Evolutionary conservation across 768 basidiomycete genomes (phyloP).

Genomic region (Psilocybe azurescens): DNA sequence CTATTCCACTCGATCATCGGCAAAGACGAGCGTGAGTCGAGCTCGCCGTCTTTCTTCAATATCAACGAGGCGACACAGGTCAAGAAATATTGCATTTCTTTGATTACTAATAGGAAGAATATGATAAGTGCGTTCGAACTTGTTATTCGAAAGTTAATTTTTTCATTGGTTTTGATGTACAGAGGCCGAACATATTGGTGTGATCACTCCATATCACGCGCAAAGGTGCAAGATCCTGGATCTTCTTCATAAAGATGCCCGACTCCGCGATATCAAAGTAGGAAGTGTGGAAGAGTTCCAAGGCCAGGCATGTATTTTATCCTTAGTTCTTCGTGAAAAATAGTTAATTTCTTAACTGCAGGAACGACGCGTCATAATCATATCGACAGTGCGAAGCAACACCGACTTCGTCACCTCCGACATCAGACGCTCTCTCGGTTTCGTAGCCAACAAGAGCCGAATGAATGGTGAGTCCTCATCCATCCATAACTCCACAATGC

Average conservation of each 20-base stretch:
- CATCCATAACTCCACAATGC: neutral
- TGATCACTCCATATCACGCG: conserved; percentile 74
- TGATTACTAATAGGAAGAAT: conserved; percentile 40
- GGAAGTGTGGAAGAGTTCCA: conserved; percentile 76
- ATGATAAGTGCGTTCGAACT: conserved; percentile 41
- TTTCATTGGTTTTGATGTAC: neutral
- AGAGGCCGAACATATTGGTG: conserved; percentile 56
- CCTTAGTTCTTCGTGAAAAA: too few relatives aligned
- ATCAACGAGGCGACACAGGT: conserved; percentile 56
- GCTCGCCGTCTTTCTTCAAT: conserved; percentile 71
- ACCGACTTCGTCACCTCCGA: conserved; percentile 53
- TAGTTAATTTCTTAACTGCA: conserved; percentile 24
- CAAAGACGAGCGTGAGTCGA: conserved; percentile 57
- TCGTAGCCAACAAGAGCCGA: conserved; percentile 58
- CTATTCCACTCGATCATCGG: conserved; percentile 62
- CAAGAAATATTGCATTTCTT: conserved; percentile 47
- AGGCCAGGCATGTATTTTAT: conserved; percentile 52
- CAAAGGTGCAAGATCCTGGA: conserved; percentile 59
- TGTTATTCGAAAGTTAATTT: neutral
- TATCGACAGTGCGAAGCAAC: conserved; percentile 64
- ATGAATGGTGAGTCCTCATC: conserved; percentile 52
- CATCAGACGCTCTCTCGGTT: conserved; percentile 60
- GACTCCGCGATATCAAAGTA: conserved; percentile 53
- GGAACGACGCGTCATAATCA: conserved; percentile 63
- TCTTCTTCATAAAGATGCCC: conserved; percentile 34